Evolutionary conservation across 768 basidiomycete species (phyloP), one percentile per base, ranked within the genome.

Genomic region (Termitomyces heimii): DNA sequence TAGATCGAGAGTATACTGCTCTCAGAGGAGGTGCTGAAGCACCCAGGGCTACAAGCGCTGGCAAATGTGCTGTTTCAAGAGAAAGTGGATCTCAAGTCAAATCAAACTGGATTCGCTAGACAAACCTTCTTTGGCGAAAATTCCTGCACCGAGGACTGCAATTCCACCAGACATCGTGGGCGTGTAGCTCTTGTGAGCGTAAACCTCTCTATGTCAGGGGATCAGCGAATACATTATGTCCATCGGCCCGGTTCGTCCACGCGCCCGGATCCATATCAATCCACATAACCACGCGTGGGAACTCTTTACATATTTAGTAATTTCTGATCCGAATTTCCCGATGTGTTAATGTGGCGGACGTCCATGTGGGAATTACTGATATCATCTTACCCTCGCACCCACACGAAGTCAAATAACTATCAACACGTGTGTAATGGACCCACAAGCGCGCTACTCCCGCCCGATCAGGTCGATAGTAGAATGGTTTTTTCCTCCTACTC

Each of bases 1-100:
- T 70, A 0, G 90, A 89, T 58, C 92, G 82, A 12, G 92, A 94
- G 75, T 93, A 94, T 55, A 94, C 77, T 1, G 91, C 92, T 62
- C 76, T 83, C 40, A 78, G 72, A 52, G 71, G 67, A 51, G 75
- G 76, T 34, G 77, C 75, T 24, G 75, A 67, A 58, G 67, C 64
- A 10, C 79, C 80, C 50, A 89, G 76, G 2, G 71, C 68, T 24
- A 77, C 78, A 51, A 94, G 77, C 18, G 87, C 84, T 37, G 92
- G 92, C n/a, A 94, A 75, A 70, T 95, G 88, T 28, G 90, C 89
- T 84, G 29, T 54, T 10, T 24, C 62, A 62, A 51, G 48, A 39
- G 16, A 45, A 22, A 14, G 22, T 9, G n/a, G 34, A 34, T 43
- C 22, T 43, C 20, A 43, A 43, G 13, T 43, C 12, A 5, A 24